phyloP scores from a whole-genome alignment of 2,329 filamentous ascomycete genomes.

The Onygenales sp. region DNA sequence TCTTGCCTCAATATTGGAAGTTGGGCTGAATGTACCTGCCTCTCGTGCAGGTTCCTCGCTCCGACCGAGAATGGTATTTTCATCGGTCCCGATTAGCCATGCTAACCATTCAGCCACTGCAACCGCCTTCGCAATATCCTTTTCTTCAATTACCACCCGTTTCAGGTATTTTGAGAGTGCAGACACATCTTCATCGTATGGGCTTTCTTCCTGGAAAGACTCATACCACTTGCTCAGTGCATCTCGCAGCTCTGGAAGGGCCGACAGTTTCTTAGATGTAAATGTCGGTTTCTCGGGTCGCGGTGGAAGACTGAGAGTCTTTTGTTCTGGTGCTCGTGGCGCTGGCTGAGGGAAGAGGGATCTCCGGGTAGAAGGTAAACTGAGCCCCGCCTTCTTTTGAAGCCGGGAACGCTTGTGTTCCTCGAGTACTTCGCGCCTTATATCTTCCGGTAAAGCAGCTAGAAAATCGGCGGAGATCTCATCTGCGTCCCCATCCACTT shows the following conservation, averaged over 20 bases:
- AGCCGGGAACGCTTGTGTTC: conserved; percentile 58
- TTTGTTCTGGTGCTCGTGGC: conserved; percentile 19
- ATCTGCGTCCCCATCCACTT: conserved; percentile 18
- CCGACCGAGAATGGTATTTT: background rate
- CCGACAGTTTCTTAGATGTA: conserved; percentile 48
- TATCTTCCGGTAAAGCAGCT: conserved; percentile 70
- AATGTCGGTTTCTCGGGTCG: conserved; percentile 49
- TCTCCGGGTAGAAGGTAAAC: conserved; percentile 20
- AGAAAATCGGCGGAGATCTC: conserved; percentile 63
- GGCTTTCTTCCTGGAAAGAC: conserved; percentile 63
- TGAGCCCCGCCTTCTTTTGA: conserved; percentile 46
- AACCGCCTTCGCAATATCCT: conserved; percentile 65
- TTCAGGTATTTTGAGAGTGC: conserved; percentile 64
- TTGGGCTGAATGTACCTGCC: background rate
- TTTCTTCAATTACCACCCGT: conserved; percentile 64
- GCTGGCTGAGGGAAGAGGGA: background rate
- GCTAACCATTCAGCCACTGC: conserved; percentile 58
- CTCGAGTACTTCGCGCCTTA: conserved; percentile 66
- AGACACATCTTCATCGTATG: conserved; percentile 67
- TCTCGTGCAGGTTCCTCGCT: background rate
- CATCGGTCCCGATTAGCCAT: conserved; percentile 31
- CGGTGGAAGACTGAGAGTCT: conserved; percentile 39
- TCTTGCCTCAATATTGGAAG: background rate
- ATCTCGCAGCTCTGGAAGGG: conserved; percentile 56
- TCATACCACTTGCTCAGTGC: conserved; percentile 69